These are phyloP conservation scores for Cladochytrium replicatum DNA, from an alignment of 192 early-diverging fungal species.

Conservation along the genomic window DNA sequence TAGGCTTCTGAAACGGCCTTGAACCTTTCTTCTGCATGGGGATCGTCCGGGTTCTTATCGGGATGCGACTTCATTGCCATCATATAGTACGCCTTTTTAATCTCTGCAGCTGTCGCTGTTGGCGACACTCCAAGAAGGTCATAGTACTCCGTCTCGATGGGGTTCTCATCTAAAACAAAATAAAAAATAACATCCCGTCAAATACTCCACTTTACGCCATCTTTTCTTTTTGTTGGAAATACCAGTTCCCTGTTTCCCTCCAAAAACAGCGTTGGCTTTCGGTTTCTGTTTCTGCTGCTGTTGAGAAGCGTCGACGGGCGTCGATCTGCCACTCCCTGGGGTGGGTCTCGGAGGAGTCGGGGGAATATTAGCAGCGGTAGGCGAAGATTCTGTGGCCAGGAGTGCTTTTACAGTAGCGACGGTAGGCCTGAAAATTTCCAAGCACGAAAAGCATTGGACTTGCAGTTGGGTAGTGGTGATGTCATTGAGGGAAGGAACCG, in stretches of 20 bases:
- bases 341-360: not conserved
- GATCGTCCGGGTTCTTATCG: constrained; percentile 72
- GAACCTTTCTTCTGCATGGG: constrained; percentile 73
- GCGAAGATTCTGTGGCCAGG: too few species aligned
- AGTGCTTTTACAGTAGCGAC: not conserved
- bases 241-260: not conserved
- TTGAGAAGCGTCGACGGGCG: not conserved
- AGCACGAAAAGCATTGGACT: constrained; percentile 21
- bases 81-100: constrained; percentile 70
- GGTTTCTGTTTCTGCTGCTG: not conserved
- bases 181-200: not conserved
- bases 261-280: not conserved
- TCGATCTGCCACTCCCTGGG: not conserved
- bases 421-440: constrained; percentile 6
- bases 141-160: constrained; percentile 80
- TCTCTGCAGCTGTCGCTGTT: constrained; percentile 65
- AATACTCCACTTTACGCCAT: not conserved
- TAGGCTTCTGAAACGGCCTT: constrained; percentile 96
- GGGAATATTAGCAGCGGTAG: too few species aligned
- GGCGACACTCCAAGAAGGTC: constrained; percentile 69
- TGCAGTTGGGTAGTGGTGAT: too few species aligned
- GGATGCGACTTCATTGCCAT: constrained; percentile 69
- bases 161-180: constrained; percentile 37
- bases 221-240: constrained; percentile 4
- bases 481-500: too few species aligned